Conservation (phyloP, 371 early-diverging fungal species). For the Rhizopus delemar region DNA sequence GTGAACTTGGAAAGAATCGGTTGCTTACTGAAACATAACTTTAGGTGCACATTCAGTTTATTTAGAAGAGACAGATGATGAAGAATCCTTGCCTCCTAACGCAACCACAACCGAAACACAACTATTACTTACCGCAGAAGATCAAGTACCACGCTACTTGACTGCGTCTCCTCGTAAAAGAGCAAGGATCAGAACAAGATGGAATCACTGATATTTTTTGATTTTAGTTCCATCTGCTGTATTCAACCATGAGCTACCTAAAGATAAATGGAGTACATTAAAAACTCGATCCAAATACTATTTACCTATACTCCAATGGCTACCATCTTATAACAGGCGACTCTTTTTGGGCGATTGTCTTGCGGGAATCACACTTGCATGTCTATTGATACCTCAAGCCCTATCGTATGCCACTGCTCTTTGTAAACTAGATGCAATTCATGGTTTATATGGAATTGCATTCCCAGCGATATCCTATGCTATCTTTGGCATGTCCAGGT, state of each 20-base stretch:
- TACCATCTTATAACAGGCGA: slow-evolving; percentile 70
- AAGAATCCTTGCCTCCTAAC: slow-evolving; percentile 20
- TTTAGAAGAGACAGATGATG: slow-evolving; percentile 27
- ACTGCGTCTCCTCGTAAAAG: slow-evolving; percentile 33
- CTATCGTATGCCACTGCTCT: slow-evolving; percentile 88
- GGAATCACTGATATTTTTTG: background rate
- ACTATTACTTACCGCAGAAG: slow-evolving; percentile 16
- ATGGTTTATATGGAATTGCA: slow-evolving; percentile 85
- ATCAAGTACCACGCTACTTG: slow-evolving; percentile 28
- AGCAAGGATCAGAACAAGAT: background rate
- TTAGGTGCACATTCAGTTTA: slow-evolving; percentile 19
- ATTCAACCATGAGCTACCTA: slow-evolving; percentile 28
- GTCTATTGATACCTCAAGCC: slow-evolving; percentile 85
- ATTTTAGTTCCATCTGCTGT: slow-evolving; percentile 41
- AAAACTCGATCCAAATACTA: slow-evolving; percentile 81
- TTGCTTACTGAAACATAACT: background rate
- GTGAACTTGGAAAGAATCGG: background rate
- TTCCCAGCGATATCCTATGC: slow-evolving; percentile 86
- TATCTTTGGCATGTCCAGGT: slow-evolving; percentile 89
- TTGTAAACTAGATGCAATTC: slow-evolving; percentile 80
- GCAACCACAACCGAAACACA: slow-evolving; percentile 18
- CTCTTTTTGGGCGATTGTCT: slow-evolving; percentile 66
- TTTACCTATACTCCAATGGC: slow-evolving; percentile 87
- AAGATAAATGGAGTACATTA: slow-evolving; percentile 38
- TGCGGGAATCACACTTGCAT: slow-evolving; percentile 88